These are phyloP conservation scores for Quercus berberidifolia DNA, from an alignment of 306 rosid species.

Conservation along the genomic window DNA sequence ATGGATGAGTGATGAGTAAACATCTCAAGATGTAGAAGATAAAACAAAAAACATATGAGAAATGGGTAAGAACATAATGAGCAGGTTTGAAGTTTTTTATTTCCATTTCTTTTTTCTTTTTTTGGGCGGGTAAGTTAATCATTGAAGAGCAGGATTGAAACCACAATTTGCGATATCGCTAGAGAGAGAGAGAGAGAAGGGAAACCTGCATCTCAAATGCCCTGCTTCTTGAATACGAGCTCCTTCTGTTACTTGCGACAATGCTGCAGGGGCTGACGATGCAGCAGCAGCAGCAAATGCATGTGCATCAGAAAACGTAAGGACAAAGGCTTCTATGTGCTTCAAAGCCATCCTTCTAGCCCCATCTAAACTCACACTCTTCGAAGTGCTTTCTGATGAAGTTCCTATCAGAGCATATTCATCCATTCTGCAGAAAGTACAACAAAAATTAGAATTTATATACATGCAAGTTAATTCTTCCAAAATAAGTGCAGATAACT, in stretches of 20 bases:
- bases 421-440: constrained; percentile 80
- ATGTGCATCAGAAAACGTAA: constrained; percentile 79
- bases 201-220: constrained; percentile 97
- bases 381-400: constrained; percentile 68
- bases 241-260: constrained; percentile 86
- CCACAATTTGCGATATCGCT: background rate
- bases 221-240: constrained; percentile 98
- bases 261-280: constrained; percentile 86
- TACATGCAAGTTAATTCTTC: background rate
- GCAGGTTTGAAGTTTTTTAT: background rate
- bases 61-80: background rate
- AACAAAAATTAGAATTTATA: constrained; percentile 14
- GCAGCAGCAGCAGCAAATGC: constrained; percentile 87
- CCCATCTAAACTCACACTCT: constrained; percentile 92
- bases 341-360: constrained; percentile 91
- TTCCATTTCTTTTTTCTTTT: too few relatives aligned
- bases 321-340: constrained; percentile 88
- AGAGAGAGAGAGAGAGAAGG: constrained; percentile 11
- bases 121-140: too few relatives aligned
- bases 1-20: background rate
- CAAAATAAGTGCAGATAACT: background rate
- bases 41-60: background rate
- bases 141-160: background rate
- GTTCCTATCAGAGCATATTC: constrained; percentile 72
- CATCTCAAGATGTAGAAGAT: background rate